Percentiles rank a stretch among this genome's conserved stretches.
These are phyloP conservation scores for Cucurbita pepo DNA, from an alignment of 306 rosid species.

Conservation along the genomic window DNA sequence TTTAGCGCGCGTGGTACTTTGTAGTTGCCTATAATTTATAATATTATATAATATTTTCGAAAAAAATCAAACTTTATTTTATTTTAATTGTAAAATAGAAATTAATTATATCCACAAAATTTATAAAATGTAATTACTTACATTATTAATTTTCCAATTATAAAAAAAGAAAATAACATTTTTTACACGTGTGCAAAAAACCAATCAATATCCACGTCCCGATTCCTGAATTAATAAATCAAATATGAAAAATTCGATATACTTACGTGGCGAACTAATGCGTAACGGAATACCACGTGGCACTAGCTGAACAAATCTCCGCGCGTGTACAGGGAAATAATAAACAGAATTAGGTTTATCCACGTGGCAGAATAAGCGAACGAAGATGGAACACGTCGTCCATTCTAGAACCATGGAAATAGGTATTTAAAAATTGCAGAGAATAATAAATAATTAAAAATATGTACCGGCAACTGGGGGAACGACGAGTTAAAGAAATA, in stretches of 20 bases:
- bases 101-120: no score
- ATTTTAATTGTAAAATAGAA: no score
- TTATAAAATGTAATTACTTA: no score
- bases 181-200: not conserved
- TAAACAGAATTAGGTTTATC: not conserved
- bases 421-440: not conserved
- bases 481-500: not conserved
- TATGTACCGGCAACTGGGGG: not conserved
- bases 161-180: not conserved
- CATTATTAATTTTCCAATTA: no score
- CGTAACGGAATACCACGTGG: not conserved
- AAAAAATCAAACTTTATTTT: no score
- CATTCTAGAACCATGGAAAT: not conserved
- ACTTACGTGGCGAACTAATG: not conserved
- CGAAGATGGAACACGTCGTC: not conserved
- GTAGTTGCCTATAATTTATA: not conserved
- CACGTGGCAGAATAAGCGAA: not conserved
- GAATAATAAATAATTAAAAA: not conserved
- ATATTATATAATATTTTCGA: not conserved
- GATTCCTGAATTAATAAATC: not conserved
- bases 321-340: not conserved
- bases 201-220: not conserved
- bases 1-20: not conserved
- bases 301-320: not conserved
- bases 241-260: not conserved